Conservation (phyloP, 176 grass and related monocot species). For the Rhynchospora tenuis region DNA sequence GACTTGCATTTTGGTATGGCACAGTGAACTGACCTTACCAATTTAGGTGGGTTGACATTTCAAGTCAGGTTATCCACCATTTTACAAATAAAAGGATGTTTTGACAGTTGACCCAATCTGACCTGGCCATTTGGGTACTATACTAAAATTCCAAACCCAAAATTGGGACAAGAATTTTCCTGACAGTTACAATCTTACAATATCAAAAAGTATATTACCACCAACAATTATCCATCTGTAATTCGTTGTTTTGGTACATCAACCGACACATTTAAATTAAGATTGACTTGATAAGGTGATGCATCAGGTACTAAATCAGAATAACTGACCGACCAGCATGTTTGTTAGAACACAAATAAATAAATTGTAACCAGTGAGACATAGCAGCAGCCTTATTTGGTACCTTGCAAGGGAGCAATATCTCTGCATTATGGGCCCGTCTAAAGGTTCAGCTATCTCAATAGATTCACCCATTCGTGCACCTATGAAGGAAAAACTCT, state of each 20-base stretch:
- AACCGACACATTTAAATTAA: not conserved
- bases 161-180: not conserved
- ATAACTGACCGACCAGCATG: not conserved
- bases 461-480: constrained; percentile 66
- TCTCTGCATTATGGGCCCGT: constrained; percentile 92
- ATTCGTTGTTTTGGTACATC: not conserved
- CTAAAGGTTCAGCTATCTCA: constrained; percentile 67
- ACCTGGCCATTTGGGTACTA: not conserved
- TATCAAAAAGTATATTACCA: not conserved
- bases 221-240: not conserved
- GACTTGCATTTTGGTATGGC: not conserved
- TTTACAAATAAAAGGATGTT: not conserved
- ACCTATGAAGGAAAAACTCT: constrained; percentile 85
- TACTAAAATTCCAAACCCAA: not conserved
- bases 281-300: not conserved
- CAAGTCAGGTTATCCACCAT: not conserved
- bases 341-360: not conserved
- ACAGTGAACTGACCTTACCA: not conserved
- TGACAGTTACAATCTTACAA: not conserved
- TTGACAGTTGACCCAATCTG: not conserved
- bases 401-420: constrained; percentile 92
- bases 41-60: not conserved
- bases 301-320: not conserved
- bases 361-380: not conserved
- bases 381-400: constrained; percentile 22